These are phyloP conservation scores for Sporothrix pallida DNA, from an alignment of 2,329 filamentous ascomycete genomes.

Conservation along the genomic window DNA sequence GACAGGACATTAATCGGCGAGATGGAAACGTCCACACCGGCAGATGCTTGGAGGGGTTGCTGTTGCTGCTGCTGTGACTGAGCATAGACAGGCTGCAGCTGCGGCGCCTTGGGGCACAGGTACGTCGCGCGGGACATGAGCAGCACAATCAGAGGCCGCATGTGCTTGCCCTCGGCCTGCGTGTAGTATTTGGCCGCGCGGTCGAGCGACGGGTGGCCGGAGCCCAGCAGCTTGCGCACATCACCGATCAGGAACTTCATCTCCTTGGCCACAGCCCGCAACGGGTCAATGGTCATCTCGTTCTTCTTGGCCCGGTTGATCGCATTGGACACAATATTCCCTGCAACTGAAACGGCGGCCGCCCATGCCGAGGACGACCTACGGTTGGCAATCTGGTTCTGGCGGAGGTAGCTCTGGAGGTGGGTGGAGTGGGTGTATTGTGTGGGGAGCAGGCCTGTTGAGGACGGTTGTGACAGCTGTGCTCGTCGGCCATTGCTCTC, in stretches of 20 bases:
- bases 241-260: conserved; percentile 96
- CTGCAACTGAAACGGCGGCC: conserved; percentile 72
- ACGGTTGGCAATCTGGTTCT: background rate
- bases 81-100: conserved; percentile 35
- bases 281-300: conserved; percentile 80
- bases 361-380: conserved; percentile 69
- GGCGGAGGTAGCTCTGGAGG: conserved; percentile 14
- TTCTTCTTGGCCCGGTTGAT: conserved; percentile 66
- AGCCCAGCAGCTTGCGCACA: conserved; percentile 89
- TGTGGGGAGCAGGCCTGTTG: background rate
- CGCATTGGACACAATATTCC: conserved; percentile 73
- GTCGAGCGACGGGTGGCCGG: conserved; percentile 91
- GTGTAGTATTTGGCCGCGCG: conserved; percentile 98
- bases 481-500: background rate
- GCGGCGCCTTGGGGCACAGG: conserved; percentile 66
- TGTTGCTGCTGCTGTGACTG: conserved; percentile 36
- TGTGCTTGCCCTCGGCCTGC: conserved; percentile 93
- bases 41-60: conserved; percentile 52
- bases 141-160: conserved; percentile 90
- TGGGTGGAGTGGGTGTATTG: background rate
- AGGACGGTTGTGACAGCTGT: background rate
- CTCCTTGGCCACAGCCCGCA: conserved; percentile 91
- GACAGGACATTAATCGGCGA: conserved; percentile 66
- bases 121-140: conserved; percentile 95
- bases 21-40: conserved; percentile 60